Evolutionary conservation across 306 rosid species (phyloP).

Genomic region (Rosa chinensis): DNA sequence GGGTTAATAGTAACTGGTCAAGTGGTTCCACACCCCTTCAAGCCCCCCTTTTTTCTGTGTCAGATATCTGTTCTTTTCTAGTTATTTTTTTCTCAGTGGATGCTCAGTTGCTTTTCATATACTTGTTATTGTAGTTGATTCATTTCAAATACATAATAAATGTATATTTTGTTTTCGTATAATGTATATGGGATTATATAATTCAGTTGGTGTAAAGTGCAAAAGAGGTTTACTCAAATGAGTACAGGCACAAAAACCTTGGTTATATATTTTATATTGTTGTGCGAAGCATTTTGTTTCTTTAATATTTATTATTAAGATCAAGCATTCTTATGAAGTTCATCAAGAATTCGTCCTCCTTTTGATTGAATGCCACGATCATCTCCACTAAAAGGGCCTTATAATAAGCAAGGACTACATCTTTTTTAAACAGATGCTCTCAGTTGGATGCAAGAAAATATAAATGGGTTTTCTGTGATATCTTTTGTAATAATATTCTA

Average conservation of each 20-base stretch:
- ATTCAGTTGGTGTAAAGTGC: neutral
- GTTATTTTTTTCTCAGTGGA: neutral
- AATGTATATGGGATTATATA: neutral
- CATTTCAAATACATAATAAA: neutral
- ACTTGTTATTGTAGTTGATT: neutral
- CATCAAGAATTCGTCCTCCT: neutral
- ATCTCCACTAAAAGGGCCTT: neutral
- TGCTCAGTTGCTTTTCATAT: neutral
- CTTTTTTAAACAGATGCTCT: conserved; percentile 2
- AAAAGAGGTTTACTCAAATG: neutral
- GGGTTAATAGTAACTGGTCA: neutral
- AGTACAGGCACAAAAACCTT: neutral
- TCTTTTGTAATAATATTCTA: neutral
- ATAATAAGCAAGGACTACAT: neutral
- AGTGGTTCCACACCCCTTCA: too few species aligned
- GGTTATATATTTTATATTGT: neutral
- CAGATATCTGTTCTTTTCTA: neutral
- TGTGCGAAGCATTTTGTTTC: neutral
- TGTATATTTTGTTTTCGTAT: neutral
- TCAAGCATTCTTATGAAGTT: neutral
- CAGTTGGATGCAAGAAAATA: neutral
- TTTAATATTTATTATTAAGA: neutral
- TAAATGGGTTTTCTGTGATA: neutral
- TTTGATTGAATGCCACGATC: neutral
- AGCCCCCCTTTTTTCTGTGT: neutral